Evolutionary conservation across 805 yeast species (phyloP), one percentile per base, ranked within the genome.

Genomic region (Candida fluviatilis): DNA sequence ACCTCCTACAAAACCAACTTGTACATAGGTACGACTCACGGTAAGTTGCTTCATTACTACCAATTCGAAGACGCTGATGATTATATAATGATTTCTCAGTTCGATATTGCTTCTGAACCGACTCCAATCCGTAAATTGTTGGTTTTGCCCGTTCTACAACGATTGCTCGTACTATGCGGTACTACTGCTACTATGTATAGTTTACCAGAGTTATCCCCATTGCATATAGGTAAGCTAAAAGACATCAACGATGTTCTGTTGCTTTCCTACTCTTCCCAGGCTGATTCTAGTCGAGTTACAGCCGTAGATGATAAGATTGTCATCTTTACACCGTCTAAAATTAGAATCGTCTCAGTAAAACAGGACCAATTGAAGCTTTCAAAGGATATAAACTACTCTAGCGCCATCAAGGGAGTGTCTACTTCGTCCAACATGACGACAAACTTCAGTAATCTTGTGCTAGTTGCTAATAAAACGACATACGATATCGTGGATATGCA

Each of bases 401-500:
- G 49, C 7, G 62, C 68, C 5, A 29, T 48, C 3, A 40, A 41
- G 14, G 69, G 65, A 0, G 44, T 54, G 1, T 56, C 65, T 2
- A 55, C 58, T 4, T 46, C 53, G 2, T 49, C 66, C 1, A 51
- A 51, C 3, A 47, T 52, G 31, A 53, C 55, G 37, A 39, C 56
- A 23, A 56, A 56, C 34, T 56, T 57, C 34, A 54, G 62, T 33
- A 58, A 62, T 34, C 32, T 60, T 17, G 57, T 59, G 4, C 40
- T 64, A 11, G 60, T 64, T 7, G 71, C 71, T 18, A 62, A 62
- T 37, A 42, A 41, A 10, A 37, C 28, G 5, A 55, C 54, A 37
- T 68, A 68, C 44, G 68, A 63, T 28, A 59, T 68, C 30, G 52
- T 67, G 18, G 70, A 67, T 40, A 43, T 62, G 35, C 58, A 62